Conservation (phyloP, 2,329 filamentous ascomycete species). For the Aspergillus brasiliensis region DNA sequence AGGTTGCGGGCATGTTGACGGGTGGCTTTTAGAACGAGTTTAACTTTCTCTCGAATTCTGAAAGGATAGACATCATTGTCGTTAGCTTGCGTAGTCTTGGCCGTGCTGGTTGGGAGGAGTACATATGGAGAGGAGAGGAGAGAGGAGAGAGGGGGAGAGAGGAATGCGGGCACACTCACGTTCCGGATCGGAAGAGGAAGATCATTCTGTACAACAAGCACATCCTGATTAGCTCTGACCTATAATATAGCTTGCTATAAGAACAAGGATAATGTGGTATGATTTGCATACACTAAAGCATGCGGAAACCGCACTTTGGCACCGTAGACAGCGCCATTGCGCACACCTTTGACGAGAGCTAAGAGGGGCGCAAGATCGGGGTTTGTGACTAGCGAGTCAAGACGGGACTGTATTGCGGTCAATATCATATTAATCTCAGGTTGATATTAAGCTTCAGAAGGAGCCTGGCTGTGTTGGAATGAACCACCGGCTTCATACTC, state of each 20-base stretch:
- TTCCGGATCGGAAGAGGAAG: constrained; percentile 90
- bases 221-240: constrained; percentile 20
- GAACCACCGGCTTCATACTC: constrained; percentile 10
- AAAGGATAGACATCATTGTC: background rate
- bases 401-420: constrained; percentile 55
- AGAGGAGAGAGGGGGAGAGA: background rate
- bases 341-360: constrained; percentile 84
- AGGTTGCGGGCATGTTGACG: constrained; percentile 89
- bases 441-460: too few species aligned
- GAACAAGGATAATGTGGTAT: background rate
- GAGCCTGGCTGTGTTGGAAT: background rate
- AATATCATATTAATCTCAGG: too few species aligned
- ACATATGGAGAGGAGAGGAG: too few species aligned
- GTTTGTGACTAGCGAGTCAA: constrained; percentile 78
- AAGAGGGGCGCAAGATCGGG: constrained; percentile 83
- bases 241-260: too few species aligned
- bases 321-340: constrained; percentile 96
- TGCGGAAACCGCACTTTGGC: constrained; percentile 98
- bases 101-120: too few species aligned
- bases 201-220: constrained; percentile 69
- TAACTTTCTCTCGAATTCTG: constrained; percentile 72
- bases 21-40: constrained; percentile 81
- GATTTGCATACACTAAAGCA: constrained; percentile 71
- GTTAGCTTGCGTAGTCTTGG: constrained; percentile 4
- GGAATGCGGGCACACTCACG: constrained; percentile 57